Conservation (phyloP, 116 monocot species). For the Cymodocea nodosa region DNA sequence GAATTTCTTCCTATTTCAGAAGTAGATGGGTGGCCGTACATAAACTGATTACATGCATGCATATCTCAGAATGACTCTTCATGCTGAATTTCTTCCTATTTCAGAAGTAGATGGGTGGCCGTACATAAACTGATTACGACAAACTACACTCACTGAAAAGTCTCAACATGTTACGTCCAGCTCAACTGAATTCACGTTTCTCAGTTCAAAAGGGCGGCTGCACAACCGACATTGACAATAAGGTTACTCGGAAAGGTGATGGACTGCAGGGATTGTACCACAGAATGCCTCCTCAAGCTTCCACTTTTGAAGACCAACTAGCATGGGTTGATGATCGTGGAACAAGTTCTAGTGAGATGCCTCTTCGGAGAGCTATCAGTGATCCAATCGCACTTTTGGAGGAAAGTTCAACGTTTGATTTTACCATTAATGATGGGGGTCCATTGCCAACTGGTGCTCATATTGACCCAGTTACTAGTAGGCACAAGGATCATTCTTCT, state of each 20-base stretch:
- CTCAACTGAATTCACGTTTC: constrained; percentile 74
- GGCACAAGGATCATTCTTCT: constrained; percentile 3
- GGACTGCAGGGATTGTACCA: background rate
- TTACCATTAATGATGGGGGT: constrained; percentile 11
- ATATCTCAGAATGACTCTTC: too few relatives aligned
- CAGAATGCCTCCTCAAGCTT: constrained; percentile 33
- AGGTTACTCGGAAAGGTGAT: constrained; percentile 9
- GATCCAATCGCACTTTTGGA: constrained; percentile 52
- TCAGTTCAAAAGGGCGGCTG: constrained; percentile 21
- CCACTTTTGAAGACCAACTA: constrained; percentile 39
- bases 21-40: too few relatives aligned
- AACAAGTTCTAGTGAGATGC: background rate
- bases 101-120: too few relatives aligned
- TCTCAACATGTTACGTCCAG: constrained; percentile 37
- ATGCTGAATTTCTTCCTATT: too few relatives aligned
- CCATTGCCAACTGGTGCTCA: background rate
- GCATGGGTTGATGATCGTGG: constrained; percentile 61
- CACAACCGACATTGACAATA: constrained; percentile 7
- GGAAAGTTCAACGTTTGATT: constrained; percentile 13
- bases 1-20: too few relatives aligned
- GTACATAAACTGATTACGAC: too few relatives aligned
- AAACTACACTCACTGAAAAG: background rate
- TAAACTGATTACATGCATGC: too few relatives aligned
- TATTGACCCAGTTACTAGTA: too few relatives aligned
- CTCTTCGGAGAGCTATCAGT: constrained; percentile 56